phyloP scores from a whole-genome alignment of 2,329 filamentous ascomycete species.

The Penicillium sp. region DNA sequence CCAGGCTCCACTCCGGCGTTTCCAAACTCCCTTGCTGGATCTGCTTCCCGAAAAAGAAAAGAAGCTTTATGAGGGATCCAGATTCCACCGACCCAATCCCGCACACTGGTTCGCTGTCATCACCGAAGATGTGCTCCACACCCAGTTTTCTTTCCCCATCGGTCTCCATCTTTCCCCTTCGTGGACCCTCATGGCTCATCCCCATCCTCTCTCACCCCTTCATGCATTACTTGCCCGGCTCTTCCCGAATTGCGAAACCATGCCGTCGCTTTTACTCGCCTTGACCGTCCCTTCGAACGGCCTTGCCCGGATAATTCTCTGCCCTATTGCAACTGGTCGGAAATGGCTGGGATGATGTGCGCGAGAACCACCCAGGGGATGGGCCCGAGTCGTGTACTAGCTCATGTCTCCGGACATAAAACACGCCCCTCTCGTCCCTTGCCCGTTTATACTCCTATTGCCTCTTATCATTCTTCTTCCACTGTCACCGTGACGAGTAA shows the following conservation, averaged over 20 bases:
- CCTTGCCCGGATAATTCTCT: slow-evolving; percentile 36
- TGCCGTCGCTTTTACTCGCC: slow-evolving; percentile 26
- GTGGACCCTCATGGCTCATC: slow-evolving; percentile 16
- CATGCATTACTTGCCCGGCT: slow-evolving; percentile 25
- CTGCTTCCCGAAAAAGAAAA: slow-evolving; percentile 25
- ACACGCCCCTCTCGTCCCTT: slow-evolving; percentile 29
- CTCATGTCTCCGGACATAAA: slow-evolving; percentile 34
- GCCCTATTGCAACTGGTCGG: slow-evolving; percentile 52
- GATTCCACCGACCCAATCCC: slow-evolving; percentile 22
- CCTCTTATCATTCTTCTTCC: slow-evolving; percentile 24
- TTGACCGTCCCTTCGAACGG: slow-evolving; percentile 20
- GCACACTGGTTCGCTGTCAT: slow-evolving; percentile 30
- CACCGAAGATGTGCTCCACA: slow-evolving; percentile 29
- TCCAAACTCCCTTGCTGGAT: slow-evolving; percentile 28
- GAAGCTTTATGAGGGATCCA: slow-evolving; percentile 27
- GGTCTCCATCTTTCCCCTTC: slow-evolving; percentile 12
- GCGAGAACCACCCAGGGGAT: slow-evolving; percentile 33
- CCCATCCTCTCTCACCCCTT: slow-evolving; percentile 4
- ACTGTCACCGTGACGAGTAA: slow-evolving; percentile 21
- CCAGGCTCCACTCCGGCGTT: slow-evolving; percentile 16
- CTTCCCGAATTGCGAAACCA: slow-evolving; percentile 31
- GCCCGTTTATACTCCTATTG: slow-evolving; percentile 6
- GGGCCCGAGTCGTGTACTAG: slow-evolving; percentile 29
- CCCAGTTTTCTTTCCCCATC: slow-evolving; percentile 1
- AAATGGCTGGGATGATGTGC: slow-evolving; percentile 33